phyloP scores from a whole-genome alignment of 2,329 filamentous ascomycete species.

The Pseudogymnoascus sp. region DNA sequence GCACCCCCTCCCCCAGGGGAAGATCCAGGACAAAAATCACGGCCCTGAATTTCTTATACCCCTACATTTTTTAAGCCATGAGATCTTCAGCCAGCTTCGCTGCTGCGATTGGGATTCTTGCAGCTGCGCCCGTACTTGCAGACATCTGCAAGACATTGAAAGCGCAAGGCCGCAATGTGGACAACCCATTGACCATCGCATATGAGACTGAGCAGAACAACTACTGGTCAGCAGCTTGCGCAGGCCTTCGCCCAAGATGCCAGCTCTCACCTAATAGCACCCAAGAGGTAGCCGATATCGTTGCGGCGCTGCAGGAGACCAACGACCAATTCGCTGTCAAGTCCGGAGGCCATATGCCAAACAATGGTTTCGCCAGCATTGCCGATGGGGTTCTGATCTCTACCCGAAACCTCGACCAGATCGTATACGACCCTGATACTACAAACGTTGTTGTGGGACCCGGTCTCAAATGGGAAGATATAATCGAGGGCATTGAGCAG shows the following conservation, averaged over 20 bases:
- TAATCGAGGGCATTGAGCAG: slow-evolving; percentile 27
- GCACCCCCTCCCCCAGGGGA: not conserved
- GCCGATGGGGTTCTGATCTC: slow-evolving; percentile 34
- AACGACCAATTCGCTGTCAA: slow-evolving; percentile 35
- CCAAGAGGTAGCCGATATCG: slow-evolving; percentile 44
- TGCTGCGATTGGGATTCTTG: slow-evolving; percentile 1
- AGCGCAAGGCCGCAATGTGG: not conserved
- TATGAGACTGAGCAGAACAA: slow-evolving; percentile 34
- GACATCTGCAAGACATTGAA: not conserved
- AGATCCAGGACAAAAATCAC: not conserved
- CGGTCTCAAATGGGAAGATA: slow-evolving; percentile 30
- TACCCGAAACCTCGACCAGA: slow-evolving; percentile 36
- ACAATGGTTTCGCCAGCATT: slow-evolving; percentile 38
- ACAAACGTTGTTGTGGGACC: slow-evolving; percentile 33
- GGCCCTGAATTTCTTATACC: not conserved
- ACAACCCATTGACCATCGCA: slow-evolving; percentile 22
- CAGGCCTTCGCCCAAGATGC: slow-evolving; percentile 38
- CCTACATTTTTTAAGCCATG: not conserved
- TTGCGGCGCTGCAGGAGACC: slow-evolving; percentile 40
- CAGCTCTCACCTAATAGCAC: slow-evolving; percentile 40
- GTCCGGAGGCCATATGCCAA: slow-evolving; percentile 40
- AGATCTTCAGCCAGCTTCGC: not conserved
- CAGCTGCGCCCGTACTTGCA: not conserved
- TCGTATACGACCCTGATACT: slow-evolving; percentile 29
- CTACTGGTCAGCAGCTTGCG: slow-evolving; percentile 39